A percentile compares a stretch with the other conserved stretches of the same genome.
Conservation (phyloP, 106 monocot species). For the Dioscorea zingiberensis region DNA sequence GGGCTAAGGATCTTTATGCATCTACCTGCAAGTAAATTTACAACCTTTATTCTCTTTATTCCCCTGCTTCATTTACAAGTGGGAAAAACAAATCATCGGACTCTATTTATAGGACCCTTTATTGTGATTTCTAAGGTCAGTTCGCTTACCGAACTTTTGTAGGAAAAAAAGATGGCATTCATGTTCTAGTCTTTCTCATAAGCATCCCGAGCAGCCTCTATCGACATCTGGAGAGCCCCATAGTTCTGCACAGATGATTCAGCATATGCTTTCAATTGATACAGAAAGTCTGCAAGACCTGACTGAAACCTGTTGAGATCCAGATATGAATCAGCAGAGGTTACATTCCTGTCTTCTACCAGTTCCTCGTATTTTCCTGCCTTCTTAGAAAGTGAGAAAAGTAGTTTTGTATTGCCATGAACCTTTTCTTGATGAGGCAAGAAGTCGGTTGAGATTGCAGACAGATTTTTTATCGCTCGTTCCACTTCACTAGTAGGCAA, state of each 20-base stretch:
- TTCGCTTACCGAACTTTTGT: background rate
- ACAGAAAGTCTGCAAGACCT: constrained; percentile 35
- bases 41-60: constrained; percentile 6
- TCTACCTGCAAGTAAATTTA: background rate
- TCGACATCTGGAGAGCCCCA: constrained; percentile 24
- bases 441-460: constrained; percentile 21
- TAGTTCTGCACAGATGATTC: constrained; percentile 52
- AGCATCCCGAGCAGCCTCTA: constrained; percentile 14
- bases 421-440: constrained; percentile 55
- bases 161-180: background rate
- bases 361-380: constrained; percentile 3
- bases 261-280: constrained; percentile 46
- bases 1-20: no score
- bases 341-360: constrained; percentile 22
- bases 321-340: constrained; percentile 32
- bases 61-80: constrained; percentile 6
- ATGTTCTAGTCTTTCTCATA: constrained; percentile 31
- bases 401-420: constrained; percentile 17
- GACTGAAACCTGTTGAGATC: constrained; percentile 50
- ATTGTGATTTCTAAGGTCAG: background rate
- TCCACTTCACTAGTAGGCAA: constrained; percentile 43
- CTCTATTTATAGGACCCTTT: background rate
- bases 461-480: constrained; percentile 57
- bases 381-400: constrained; percentile 29
- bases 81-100: background rate